Percentiles rank a stretch among this genome's conserved stretches.
These are phyloP conservation scores for Colletotrichum brevisporum DNA, from an alignment of 2,329 filamentous ascomycete genomes.

Conservation along the genomic window DNA sequence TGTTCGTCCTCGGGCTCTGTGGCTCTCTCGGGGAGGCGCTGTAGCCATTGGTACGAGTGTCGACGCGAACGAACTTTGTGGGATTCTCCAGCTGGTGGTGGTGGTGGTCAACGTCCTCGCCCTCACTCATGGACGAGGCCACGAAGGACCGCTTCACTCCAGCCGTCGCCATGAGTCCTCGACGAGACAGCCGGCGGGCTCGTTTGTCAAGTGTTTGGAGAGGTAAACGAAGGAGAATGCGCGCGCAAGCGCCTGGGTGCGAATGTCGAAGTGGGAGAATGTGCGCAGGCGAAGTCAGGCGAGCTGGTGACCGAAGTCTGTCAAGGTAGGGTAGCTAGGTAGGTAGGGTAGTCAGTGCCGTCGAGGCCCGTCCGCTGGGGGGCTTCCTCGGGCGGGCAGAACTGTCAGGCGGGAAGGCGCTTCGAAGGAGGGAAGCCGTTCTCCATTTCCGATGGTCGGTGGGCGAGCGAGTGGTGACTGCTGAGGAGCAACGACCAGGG, in stretches of 20 bases:
- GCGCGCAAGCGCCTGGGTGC: slow-evolving; percentile 12
- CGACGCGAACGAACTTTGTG: slow-evolving; percentile 32
- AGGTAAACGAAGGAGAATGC: slow-evolving; percentile 21
- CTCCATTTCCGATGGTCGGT: slow-evolving; percentile 16
- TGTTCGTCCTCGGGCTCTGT: slow-evolving; percentile 38
- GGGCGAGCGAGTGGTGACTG: not conserved
- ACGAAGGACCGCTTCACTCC: slow-evolving; percentile 58
- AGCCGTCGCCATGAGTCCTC: slow-evolving; percentile 47
- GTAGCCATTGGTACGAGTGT: slow-evolving; percentile 26
- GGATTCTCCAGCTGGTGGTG: slow-evolving; percentile 40
- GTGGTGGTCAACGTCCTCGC: slow-evolving; percentile 43
- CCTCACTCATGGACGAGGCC: slow-evolving; percentile 50
- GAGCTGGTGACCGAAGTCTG: not conserved
- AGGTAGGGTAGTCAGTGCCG: slow-evolving; percentile 2
- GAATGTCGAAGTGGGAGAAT: slow-evolving; percentile 12
- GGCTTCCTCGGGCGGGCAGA: slow-evolving; percentile 1
- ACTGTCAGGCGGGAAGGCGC: slow-evolving; percentile 13
- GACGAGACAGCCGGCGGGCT: slow-evolving; percentile 13
- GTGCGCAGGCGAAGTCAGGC: not conserved
- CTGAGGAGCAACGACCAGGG: too few relatives aligned
- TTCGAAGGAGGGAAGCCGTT: slow-evolving; percentile 4
- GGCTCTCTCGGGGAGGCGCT: slow-evolving; percentile 27
- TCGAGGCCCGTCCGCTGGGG: slow-evolving; percentile 1
- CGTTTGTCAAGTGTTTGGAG: slow-evolving; percentile 11
- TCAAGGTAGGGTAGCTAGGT: not conserved